phyloP scores from a whole-genome alignment of 139 green algal genomes.

The Asterochloris sp. region DNA sequence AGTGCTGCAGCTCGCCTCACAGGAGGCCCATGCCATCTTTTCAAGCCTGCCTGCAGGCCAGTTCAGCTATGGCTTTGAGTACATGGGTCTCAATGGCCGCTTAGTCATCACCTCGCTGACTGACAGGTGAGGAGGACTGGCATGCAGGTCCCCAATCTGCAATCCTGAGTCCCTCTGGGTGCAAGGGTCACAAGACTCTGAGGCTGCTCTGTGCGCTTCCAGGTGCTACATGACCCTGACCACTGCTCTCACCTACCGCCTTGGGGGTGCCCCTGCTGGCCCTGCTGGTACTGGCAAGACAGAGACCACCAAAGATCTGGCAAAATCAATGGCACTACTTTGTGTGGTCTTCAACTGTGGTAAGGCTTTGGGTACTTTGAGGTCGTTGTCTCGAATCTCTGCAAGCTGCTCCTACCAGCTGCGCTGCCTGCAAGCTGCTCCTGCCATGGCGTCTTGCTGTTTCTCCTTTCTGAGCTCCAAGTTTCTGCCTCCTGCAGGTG shows the following conservation, averaged over 20 bases:
- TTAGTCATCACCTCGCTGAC: constrained; percentile 83
- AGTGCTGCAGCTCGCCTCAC: background rate
- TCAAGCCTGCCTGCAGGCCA: constrained; percentile 26
- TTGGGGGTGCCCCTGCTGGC: constrained; percentile 74
- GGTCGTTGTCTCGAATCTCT: too few relatives aligned
- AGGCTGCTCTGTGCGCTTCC: background rate
- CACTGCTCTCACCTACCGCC: constrained; percentile 72
- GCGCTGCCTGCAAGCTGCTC: too few relatives aligned
- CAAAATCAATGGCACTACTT: constrained; percentile 77
- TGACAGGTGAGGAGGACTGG: constrained; percentile 33
- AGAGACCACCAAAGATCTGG: constrained; percentile 73
- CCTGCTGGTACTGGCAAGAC: constrained; percentile 76
- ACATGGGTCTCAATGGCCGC: constrained; percentile 81
- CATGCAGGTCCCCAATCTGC: background rate
- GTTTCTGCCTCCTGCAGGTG: constrained; percentile 8
- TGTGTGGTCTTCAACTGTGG: constrained; percentile 91
- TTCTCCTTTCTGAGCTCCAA: too few relatives aligned
- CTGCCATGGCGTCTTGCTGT: too few relatives aligned
- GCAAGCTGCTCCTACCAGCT: too few relatives aligned
- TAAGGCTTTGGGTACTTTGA: background rate
- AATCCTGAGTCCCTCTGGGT: background rate
- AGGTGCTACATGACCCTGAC: constrained; percentile 89
- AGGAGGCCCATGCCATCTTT: background rate
- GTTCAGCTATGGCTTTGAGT: constrained; percentile 83
- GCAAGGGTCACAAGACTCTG: too few relatives aligned